Base-by-base conservation (phyloP, 805 yeast species). In the Maudiozyma bulderi region DNA sequence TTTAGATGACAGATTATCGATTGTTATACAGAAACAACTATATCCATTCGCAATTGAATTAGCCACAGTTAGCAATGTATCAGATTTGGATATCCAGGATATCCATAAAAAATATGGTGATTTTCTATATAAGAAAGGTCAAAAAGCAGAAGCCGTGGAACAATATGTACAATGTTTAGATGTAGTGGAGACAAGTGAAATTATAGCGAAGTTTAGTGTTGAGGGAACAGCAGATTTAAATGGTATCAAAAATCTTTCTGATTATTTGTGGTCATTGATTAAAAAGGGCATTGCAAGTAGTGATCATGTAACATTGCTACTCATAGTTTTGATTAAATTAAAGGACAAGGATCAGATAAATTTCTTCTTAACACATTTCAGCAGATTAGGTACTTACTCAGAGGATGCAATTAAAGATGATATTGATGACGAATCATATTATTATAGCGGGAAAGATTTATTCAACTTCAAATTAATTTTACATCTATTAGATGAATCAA, bases 251-350 rank as follows among this genome's bases (percentile, higher is more conserved):
- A 78, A 78, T 51, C 67, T 90, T 57, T 75, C 87, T 0, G 70
- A 71, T 40, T 89, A 84, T 54, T 67, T 89, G 34, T 80, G 80
- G 61, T 75, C 75, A 10, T 70, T 89, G 54, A 71, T 84, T 47
- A 73, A 73, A 7, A 64, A 72, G 41, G 73, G 75, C 2, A 55
- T 74, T 11, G 82, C 95, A 0, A 77, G 78, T n/a, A 73, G 78
- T 32, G 95, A 89, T 59, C 97, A 91, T 63, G 75, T 88, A 6
- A 89, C 96, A 0, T 66, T 91, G 29, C 70, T 90, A 40, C 65
- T 90, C 29, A 84, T 91, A 52, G 81, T 91, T 45, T 81, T 84
- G 58, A 86, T 95, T 52, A 88, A 89, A 59, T 66, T 87, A 56
- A 85, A 83, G 52, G 75, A 75, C 51, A 73, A 72, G 3, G 76